phyloP scores from a whole-genome alignment of 352 stramenopile genomes.

The Pythium phragmitis region DNA sequence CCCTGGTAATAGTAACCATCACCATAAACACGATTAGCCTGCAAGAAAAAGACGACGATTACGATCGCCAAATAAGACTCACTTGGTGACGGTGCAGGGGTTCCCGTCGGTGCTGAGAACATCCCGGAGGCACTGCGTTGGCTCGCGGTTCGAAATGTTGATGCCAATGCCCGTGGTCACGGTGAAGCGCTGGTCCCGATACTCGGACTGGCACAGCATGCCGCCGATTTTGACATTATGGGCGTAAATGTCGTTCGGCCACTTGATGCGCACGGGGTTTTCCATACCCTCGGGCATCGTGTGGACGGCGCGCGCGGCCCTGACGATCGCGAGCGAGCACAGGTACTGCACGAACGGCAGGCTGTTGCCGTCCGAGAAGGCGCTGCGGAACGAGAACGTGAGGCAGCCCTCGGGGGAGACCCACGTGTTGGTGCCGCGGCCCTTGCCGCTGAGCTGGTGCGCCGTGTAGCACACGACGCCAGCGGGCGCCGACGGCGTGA shows the following conservation, averaged over 20 bases:
- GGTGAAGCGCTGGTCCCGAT: slow-evolving; percentile 69
- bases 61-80: slow-evolving; percentile 14
- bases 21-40: background rate
- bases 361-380: slow-evolving; percentile 72
- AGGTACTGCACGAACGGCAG: slow-evolving; percentile 91
- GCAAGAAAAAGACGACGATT: background rate
- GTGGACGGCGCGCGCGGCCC: slow-evolving; percentile 68
- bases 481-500: slow-evolving; percentile 59
- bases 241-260: slow-evolving; percentile 92
- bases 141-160: slow-evolving; percentile 87
- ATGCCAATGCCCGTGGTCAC: slow-evolving; percentile 88
- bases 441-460: slow-evolving; percentile 76
- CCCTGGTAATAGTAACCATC: slow-evolving; percentile 31
- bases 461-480: slow-evolving; percentile 81
- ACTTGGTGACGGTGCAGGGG: slow-evolving; percentile 79
- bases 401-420: slow-evolving; percentile 86
- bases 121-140: slow-evolving; percentile 87
- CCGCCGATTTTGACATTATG: slow-evolving; percentile 88
- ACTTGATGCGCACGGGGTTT: slow-evolving; percentile 88
- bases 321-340: slow-evolving; percentile 85
- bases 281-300: slow-evolving; percentile 25
- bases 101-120: slow-evolving; percentile 56
- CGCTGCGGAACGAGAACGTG: slow-evolving; percentile 90
- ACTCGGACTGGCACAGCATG: slow-evolving; percentile 90
- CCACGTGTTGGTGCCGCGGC: slow-evolving; percentile 86